Evolutionary conservation across 495 filamentous ascomycete species (phyloP), one percentile per base, ranked within the genome.

Genomic region (Aspergillus funiculosus): DNA sequence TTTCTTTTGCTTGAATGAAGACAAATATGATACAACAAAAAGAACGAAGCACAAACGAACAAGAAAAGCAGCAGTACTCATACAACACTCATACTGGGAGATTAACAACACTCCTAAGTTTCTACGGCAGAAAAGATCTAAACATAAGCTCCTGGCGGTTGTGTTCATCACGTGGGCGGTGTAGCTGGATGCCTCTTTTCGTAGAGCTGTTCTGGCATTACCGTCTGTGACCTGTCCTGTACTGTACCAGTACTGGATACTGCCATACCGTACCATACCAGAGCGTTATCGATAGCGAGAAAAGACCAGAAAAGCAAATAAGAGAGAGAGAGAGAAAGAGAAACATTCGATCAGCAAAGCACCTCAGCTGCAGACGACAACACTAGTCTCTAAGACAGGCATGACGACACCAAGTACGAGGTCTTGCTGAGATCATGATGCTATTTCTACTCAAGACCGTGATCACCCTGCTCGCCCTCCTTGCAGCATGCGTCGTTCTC

Each of bases 401-500:
- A 46, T 31, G 27, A 51, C 50, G 47, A 48, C 29, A 18, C 15
- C 34, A 24, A 34, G 13, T 32, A 19, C 14, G 1, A 9, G 9
- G 7, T 15, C 13, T 15, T 34, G 30, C 30, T 26, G 11, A 20
- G 7, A 21, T 27, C 30, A 58, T 54, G 55, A 71, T 73, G 69
- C 60, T 68, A 28, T 61, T 66, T 37, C 26, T 72, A 41, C 53
- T 61, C 14, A 67, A 63, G 32, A 48, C 56, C 40, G 34, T 67
- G 13, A 48, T 68, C 43, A 57, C 60, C 21, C 45, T 67, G 14
- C 54, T 72, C 32, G 35, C 67, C 43, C 50, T 69, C 32, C 48
- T 60, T 43, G 62, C 57, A 30, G 63, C 66, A 26, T 65, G 53
- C 22, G 52, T 68, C 28, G 50, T 72, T 11, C 56, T 74, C 28